Conservation (phyloP, 306 rosid species). For the Glycine latifolia region DNA sequence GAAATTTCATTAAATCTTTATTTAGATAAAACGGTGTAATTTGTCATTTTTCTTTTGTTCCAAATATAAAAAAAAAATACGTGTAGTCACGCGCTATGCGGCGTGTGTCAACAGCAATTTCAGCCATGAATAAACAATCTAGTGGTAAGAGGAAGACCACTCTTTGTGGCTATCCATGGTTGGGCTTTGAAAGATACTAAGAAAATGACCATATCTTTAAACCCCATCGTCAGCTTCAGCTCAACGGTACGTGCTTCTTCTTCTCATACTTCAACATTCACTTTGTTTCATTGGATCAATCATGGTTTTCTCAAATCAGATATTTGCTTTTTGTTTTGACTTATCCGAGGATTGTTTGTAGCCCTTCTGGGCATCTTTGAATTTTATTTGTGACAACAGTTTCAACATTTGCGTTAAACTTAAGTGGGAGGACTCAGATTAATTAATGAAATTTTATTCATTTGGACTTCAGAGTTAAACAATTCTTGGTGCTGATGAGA, state of each 20-base stretch:
- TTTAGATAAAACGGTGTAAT: too few relatives aligned
- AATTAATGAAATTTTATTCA: not conserved
- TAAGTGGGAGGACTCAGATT: not conserved
- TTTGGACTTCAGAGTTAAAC: not conserved
- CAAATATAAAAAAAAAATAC: not conserved
- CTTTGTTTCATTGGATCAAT: not conserved
- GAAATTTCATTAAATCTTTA: not conserved
- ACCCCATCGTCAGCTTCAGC: conserved; percentile 60
- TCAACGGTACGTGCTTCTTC: conserved; percentile 59
- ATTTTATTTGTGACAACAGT: not conserved
- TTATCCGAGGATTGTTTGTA: not conserved
- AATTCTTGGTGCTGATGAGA: not conserved
- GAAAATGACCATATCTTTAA: conserved; percentile 72
- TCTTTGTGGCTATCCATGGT: conserved; percentile 56
- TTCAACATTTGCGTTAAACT: conserved; percentile 3
- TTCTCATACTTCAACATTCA: not conserved
- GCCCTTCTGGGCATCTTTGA: not conserved
- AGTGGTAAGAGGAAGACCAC: conserved; percentile 35
- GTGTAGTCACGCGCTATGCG: conserved; percentile 37
- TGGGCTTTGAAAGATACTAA: conserved; percentile 51
- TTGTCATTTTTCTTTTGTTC: not conserved
- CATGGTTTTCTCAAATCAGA: conserved; percentile 7
- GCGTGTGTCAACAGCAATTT: conserved; percentile 26
- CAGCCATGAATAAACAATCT: conserved; percentile 7
- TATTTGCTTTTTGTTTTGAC: conserved; percentile 1